These are phyloP conservation scores for Quercus rubra DNA, from an alignment of 306 rosid genomes.

Conservation along the genomic window DNA sequence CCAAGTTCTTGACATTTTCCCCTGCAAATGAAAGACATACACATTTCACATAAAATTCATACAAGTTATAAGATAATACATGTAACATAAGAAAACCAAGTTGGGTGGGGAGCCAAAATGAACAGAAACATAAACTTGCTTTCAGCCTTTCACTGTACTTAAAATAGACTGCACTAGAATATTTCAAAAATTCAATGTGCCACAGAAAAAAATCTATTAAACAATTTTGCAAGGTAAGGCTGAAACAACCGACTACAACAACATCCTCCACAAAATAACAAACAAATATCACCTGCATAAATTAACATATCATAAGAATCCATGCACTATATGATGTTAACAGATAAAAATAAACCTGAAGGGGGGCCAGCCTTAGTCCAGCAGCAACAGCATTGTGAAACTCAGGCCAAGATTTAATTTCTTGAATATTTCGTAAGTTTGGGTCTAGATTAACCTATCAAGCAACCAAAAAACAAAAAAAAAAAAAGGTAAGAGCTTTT, in stretches of 20 bases:
- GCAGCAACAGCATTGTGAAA: slow-evolving; percentile 98
- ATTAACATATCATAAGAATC: background rate
- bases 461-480: background rate
- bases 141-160: no score
- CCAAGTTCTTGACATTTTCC: slow-evolving; percentile 97
- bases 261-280: background rate
- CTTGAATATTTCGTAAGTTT: slow-evolving; percentile 77
- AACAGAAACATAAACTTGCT: background rate
- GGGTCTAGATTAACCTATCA: slow-evolving; percentile 89
- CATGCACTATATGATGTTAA: slow-evolving; percentile 5
- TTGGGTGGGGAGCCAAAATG: background rate
- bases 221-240: background rate
- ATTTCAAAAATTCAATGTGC: background rate
- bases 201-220: background rate
- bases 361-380: slow-evolving; percentile 94
- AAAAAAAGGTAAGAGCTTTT: no score
- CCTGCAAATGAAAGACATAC: slow-evolving; percentile 52
- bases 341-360: slow-evolving; percentile 59
- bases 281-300: background rate
- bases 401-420: slow-evolving; percentile 94
- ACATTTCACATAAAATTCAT: slow-evolving; percentile 17
- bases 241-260: background rate
- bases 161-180: background rate
- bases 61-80: background rate
- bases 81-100: background rate